Conservation (phyloP, 352 stramenopile species). For the Globisporangium spiculum region DNA sequence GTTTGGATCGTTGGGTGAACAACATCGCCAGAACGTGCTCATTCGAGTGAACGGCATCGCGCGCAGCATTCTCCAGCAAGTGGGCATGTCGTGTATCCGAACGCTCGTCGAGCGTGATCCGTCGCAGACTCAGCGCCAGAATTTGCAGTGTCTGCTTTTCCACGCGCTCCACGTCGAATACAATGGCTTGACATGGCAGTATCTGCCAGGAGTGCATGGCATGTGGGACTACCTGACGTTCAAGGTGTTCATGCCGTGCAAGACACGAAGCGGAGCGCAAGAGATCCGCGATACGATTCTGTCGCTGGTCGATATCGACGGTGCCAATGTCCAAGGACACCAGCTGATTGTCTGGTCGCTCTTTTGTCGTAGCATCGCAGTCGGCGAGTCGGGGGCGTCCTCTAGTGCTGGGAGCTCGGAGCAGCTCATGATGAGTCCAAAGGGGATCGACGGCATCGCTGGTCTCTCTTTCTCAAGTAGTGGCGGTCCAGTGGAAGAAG, state of each 20-base stretch:
- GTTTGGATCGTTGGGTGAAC: slow-evolving; percentile 23
- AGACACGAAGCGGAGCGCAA: slow-evolving; percentile 31
- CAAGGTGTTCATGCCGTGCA: slow-evolving; percentile 22
- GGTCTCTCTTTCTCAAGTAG: slow-evolving; percentile 12
- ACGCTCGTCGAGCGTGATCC: slow-evolving; percentile 79
- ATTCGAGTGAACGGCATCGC: slow-evolving; percentile 51
- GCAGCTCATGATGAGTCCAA: slow-evolving; percentile 73
- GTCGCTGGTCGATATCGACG: slow-evolving; percentile 68
- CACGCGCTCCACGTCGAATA: slow-evolving; percentile 73
- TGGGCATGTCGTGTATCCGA: slow-evolving; percentile 70
- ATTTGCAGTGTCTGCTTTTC: slow-evolving; percentile 71
- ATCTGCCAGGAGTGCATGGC: slow-evolving; percentile 59
- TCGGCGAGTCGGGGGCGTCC: slow-evolving; percentile 64
- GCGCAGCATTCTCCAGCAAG: slow-evolving; percentile 66
- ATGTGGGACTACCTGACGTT: slow-evolving; percentile 71
- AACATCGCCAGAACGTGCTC: slow-evolving; percentile 34
- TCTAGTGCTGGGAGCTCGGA: slow-evolving; percentile 18
- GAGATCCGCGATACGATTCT: slow-evolving; percentile 59
- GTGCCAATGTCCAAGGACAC: slow-evolving; percentile 34
- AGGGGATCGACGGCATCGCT: slow-evolving; percentile 33
- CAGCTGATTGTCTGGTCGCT: slow-evolving; percentile 72
- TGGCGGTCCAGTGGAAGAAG: slow-evolving; percentile 4
- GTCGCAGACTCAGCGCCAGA: slow-evolving; percentile 51
- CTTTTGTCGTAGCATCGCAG: slow-evolving; percentile 75
- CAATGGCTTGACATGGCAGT: slow-evolving; percentile 55